These are phyloP conservation scores for Taxillus chinensis DNA, from an alignment of 164 flowering plant genomes.

Conservation along the genomic window DNA sequence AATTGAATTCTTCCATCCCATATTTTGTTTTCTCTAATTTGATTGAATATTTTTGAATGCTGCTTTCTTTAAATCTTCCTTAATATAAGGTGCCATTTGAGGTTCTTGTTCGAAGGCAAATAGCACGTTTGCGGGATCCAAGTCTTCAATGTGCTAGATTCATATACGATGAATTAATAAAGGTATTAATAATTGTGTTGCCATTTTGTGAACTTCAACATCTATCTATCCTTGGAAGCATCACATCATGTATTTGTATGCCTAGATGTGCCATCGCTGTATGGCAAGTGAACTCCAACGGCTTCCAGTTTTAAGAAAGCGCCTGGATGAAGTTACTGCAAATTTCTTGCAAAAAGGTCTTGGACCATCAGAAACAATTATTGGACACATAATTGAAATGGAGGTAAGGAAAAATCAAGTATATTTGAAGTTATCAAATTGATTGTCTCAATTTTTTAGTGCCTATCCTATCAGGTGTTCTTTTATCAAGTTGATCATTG, in stretches of 20 bases:
- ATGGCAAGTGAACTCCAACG: conserved; percentile 34
- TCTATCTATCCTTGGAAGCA: not conserved
- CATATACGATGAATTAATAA: conserved; percentile 45
- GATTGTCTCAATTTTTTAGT: not conserved
- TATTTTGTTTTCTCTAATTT: not conserved
- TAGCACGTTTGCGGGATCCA: conserved; percentile 50
- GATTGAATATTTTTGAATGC: not conserved
- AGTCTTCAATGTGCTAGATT: conserved; percentile 49
- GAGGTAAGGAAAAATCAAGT: conserved; percentile 26
- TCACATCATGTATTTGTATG: not conserved
- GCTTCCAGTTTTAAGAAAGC: conserved; percentile 42
- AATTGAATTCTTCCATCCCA: not conserved
- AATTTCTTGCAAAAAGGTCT: conserved; percentile 37
- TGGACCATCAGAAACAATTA: conserved; percentile 42
- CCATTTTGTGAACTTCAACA: not conserved
- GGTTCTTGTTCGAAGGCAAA: conserved; percentile 42
- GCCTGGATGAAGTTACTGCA: conserved; percentile 42
- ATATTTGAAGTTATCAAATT: not conserved
- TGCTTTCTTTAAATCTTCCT: conserved; percentile 1
- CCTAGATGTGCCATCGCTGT: conserved; percentile 47
- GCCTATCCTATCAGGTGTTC: too few relatives aligned
- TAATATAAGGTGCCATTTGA: conserved; percentile 46
- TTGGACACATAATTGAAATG: conserved; percentile 37
- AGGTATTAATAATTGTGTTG: conserved; percentile 23
- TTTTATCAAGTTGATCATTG: too few relatives aligned